phyloP scores from a whole-genome alignment of 1,284 basidiomycete genomes.

The Ceratobasidium theobromae region DNA sequence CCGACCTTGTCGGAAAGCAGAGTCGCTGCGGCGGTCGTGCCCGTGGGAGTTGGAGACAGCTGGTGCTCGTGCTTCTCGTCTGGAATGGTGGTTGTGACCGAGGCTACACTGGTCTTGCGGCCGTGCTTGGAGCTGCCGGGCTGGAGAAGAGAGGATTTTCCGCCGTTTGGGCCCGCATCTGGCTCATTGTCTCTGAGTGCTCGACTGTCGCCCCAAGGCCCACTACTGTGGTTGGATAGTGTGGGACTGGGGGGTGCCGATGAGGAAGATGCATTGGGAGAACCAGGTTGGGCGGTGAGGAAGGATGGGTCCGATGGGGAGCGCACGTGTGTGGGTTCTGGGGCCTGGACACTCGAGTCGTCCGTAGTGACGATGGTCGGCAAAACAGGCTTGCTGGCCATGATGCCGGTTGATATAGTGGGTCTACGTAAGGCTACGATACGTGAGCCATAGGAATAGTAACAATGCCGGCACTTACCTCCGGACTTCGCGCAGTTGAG shows the following conservation, averaged over 20 bases:
- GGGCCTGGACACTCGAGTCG: neutral
- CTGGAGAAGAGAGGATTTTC: constrained; percentile 34
- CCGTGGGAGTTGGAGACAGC: constrained; percentile 37
- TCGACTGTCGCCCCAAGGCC: constrained; percentile 49
- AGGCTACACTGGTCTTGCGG: constrained; percentile 50
- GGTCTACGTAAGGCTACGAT: constrained; percentile 6
- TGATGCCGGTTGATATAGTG: constrained; percentile 14
- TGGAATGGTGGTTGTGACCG: constrained; percentile 47
- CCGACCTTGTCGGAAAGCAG: neutral
- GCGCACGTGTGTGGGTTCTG: neutral
- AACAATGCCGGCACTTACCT: constrained; percentile 14
- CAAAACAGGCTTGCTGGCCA: constrained; percentile 14
- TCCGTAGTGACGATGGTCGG: constrained; percentile 30
- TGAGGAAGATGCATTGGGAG: neutral
- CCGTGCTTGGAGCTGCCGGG: constrained; percentile 43
- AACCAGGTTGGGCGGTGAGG: neutral
- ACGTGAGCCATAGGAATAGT: constrained; percentile 15
- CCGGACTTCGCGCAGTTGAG: neutral
- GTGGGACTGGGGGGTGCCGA: constrained; percentile 67
- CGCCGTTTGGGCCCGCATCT: constrained; percentile 43
- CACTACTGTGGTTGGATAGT: constrained; percentile 50
- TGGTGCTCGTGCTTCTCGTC: constrained; percentile 38
- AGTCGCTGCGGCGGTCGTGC: constrained; percentile 38
- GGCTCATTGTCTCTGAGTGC: constrained; percentile 67
- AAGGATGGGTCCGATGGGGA: constrained; percentile 7